Evolutionary conservation across 2,329 filamentous ascomycete species (phyloP).

Genomic region (Alternaria sp.): DNA sequence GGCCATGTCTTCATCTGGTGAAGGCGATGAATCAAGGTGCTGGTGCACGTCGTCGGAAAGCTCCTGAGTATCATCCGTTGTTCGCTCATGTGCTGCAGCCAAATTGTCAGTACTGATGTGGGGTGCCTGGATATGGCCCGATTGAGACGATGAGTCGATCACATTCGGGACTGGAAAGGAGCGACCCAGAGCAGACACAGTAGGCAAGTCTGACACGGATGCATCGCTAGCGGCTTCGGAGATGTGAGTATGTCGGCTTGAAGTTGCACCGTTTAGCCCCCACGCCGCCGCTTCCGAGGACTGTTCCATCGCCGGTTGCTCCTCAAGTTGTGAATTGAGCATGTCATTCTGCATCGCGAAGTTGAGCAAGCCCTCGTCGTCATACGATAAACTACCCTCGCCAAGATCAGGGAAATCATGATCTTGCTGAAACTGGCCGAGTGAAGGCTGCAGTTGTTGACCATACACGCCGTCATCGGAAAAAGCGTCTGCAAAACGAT

Average conservation of each 20-base stretch:
- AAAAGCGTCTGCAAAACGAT: slow-evolving; percentile 51
- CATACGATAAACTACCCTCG: slow-evolving; percentile 41
- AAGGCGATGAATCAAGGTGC: slow-evolving; percentile 9
- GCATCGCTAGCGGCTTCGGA: slow-evolving; percentile 22
- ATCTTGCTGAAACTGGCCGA: slow-evolving; percentile 13
- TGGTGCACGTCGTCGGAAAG: slow-evolving; percentile 2
- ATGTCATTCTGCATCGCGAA: slow-evolving; percentile 43
- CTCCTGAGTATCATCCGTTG: slow-evolving; percentile 8
- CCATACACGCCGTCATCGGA: slow-evolving; percentile 42
- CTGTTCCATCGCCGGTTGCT: slow-evolving; percentile 10
- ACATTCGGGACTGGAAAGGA: slow-evolving; percentile 19
- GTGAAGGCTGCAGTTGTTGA: slow-evolving; percentile 9
- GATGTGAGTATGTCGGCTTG: slow-evolving; percentile 15
- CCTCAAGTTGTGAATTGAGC: slow-evolving; percentile 33
- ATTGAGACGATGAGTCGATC: slow-evolving; percentile 15
- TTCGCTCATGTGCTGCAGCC: slow-evolving; percentile 18
- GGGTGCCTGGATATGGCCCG: slow-evolving; percentile 6
- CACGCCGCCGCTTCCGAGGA: slow-evolving; percentile 7
- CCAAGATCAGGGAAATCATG: slow-evolving; percentile 22
- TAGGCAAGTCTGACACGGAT: slow-evolving; percentile 27
- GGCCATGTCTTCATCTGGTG: slow-evolving; percentile 33
- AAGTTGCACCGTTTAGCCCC: slow-evolving; percentile 13
- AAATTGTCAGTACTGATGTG: slow-evolving; percentile 19
- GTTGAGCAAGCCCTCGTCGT: slow-evolving; percentile 43
- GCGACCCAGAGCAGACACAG: slow-evolving; percentile 32